A percentile compares a stretch with the other conserved stretches of the same genome.
These are phyloP conservation scores for Wilcoxina mikolae DNA, from an alignment of 495 filamentous ascomycete genomes.

Conservation along the genomic window DNA sequence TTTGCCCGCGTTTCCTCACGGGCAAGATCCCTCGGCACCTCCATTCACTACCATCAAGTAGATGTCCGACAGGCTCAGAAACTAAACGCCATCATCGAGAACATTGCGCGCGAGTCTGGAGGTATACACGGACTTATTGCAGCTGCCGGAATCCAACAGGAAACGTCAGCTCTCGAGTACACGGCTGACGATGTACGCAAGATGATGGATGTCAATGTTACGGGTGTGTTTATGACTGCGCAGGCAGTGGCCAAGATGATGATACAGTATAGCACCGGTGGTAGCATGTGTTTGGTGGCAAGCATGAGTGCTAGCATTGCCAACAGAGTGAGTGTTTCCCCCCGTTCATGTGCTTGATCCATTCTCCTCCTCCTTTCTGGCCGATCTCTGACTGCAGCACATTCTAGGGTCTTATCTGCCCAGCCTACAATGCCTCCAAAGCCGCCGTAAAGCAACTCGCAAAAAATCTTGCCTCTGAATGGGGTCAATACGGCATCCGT, in stretches of 20 bases:
- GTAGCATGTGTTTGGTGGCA: slow-evolving; percentile 49
- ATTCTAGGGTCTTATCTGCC: slow-evolving; percentile 56
- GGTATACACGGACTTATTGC: slow-evolving; percentile 62
- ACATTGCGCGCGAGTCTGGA: slow-evolving; percentile 42
- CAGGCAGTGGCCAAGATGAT: slow-evolving; percentile 59
- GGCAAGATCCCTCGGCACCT: slow-evolving; percentile 37
- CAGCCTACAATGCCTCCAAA: slow-evolving; percentile 85
- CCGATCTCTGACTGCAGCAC: too few relatives aligned
- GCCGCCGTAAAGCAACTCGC: slow-evolving; percentile 72
- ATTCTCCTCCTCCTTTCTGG: too few relatives aligned
- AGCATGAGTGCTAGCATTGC: slow-evolving; percentile 71
- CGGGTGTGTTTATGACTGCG: slow-evolving; percentile 61
- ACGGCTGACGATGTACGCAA: slow-evolving; percentile 47
- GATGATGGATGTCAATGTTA: slow-evolving; percentile 65
- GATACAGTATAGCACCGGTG: slow-evolving; percentile 39
- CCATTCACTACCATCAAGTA: slow-evolving; percentile 45
- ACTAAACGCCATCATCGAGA: slow-evolving; percentile 39
- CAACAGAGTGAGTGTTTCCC: slow-evolving; percentile 42
- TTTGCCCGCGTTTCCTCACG: slow-evolving; percentile 39
- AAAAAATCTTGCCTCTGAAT: slow-evolving; percentile 73
- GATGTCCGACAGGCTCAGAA: slow-evolving; percentile 47
- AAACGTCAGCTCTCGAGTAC: slow-evolving; percentile 56
- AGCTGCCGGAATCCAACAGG: slow-evolving; percentile 59
- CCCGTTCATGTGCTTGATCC: too few relatives aligned
- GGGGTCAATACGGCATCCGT: slow-evolving; percentile 75